Evolutionary conservation across 352 stramenopile genomes (phyloP), one percentile per base, ranked within the genome.

Genomic region (Phytophthora constricta): DNA sequence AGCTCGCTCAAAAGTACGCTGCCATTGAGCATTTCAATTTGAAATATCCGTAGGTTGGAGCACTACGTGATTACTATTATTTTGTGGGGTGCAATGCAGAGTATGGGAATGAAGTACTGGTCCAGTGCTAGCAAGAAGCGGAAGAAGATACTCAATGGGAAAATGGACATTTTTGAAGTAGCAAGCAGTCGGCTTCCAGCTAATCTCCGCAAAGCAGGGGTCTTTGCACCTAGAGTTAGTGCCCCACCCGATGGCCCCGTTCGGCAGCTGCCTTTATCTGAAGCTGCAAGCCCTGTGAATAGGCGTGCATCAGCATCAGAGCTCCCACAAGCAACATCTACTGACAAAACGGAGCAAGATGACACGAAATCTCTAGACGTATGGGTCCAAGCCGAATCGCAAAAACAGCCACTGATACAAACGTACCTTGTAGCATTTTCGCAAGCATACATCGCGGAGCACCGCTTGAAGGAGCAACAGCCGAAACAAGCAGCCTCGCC

Each of bases 21-120:
- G 4, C 5, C 19, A 45, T 17, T 51, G 34, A 3, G 28, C 8
- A n/a, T n/a, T n/a, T n/a, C n/a, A n/a, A n/a, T n/a, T n/a, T n/a
- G n/a, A n/a, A n/a, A n/a, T n/a, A n/a, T n/a, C n/a, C n/a, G n/a
- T n/a, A n/a, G n/a, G n/a, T 19, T 43, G 26, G 45, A 20, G 34
- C 28, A 41, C 3, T 31, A n/a, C 39, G 5, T 25, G 9, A n/a
- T n/a, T n/a, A n/a, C n/a, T n/a, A n/a, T n/a, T n/a, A n/a, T n/a
- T n/a, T n/a, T n/a, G n/a, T n/a, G n/a, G n/a, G n/a, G n/a, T n/a
- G n/a, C n/a, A 39, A n/a, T 52, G 25, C 19, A 84, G 79, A 84
- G 68, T 59, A 62, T 85, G 19, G 70, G 80, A 7, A 22, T 45
- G 52, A 33, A 31, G 0, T 86, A 74, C 54, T 88, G 80, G 80